Evolutionary conservation across 2,329 filamentous ascomycete species (phyloP).

Genomic region (Fusarium concolor): DNA sequence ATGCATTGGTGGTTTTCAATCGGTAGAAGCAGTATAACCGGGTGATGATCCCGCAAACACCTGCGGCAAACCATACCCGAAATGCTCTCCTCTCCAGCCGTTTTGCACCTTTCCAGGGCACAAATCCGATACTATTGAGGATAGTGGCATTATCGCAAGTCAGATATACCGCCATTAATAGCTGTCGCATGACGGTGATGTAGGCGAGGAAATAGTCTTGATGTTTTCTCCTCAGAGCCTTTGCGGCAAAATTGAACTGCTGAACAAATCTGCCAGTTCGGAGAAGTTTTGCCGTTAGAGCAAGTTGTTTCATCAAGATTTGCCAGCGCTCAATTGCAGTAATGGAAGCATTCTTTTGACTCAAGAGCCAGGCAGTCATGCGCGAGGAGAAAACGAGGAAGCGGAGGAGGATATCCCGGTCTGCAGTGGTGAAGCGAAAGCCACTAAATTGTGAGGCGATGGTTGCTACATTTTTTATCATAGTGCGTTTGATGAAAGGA

Average conservation of each 20-base stretch:
- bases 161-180: slow-evolving; percentile 14
- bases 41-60: slow-evolving; percentile 1
- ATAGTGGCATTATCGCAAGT: slow-evolving; percentile 21
- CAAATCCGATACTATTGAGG: slow-evolving; percentile 27
- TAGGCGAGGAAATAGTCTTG: slow-evolving; percentile 16
- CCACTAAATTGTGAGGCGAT: not conserved
- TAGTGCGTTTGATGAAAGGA: not conserved
- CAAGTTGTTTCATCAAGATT: slow-evolving; percentile 12
- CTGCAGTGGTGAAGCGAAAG: not conserved
- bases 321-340: not conserved
- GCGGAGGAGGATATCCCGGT: slow-evolving; percentile 16
- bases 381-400: slow-evolving; percentile 17
- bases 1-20: not conserved
- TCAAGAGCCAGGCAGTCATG: slow-evolving; percentile 4
- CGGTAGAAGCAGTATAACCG: slow-evolving; percentile 22
- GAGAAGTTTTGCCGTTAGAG: slow-evolving; percentile 14
- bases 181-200: slow-evolving; percentile 19
- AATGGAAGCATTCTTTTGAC: slow-evolving; percentile 6
- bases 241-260: not conserved
- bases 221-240: not conserved
- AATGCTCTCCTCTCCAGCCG: slow-evolving; percentile 10
- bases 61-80: slow-evolving; percentile 21
- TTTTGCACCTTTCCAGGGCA: slow-evolving; percentile 22
- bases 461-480: not conserved
- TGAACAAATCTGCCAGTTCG: slow-evolving; percentile 9